Conservation (phyloP, 106 monocot species). For the Amphibolis antarctica region DNA sequence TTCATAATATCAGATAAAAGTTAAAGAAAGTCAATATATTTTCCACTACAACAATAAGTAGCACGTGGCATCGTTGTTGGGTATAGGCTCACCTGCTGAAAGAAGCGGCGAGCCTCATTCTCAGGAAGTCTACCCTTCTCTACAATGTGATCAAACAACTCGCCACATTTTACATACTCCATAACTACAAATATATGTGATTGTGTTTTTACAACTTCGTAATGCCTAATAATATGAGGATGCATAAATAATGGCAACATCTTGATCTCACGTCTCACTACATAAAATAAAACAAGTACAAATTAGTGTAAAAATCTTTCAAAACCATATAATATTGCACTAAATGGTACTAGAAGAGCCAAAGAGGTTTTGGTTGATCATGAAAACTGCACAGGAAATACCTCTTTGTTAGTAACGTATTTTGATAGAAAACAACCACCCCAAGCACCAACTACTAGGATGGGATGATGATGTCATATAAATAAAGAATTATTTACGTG, state of each 20-base stretch:
- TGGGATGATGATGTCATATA: too few species aligned
- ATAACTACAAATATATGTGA: slow-evolving; percentile 23
- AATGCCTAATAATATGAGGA: slow-evolving; percentile 25
- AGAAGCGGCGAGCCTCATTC: slow-evolving; percentile 23
- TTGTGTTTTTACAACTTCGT: slow-evolving; percentile 22
- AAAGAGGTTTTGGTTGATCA: too few species aligned
- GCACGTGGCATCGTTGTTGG: background rate
- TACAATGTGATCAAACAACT: slow-evolving; percentile 28
- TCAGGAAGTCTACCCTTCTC: slow-evolving; percentile 25
- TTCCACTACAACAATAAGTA: background rate
- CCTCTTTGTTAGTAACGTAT: too few species aligned
- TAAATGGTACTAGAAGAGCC: too few species aligned
- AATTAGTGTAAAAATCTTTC: background rate
- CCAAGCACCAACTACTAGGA: too few species aligned
- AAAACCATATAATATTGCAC: too few species aligned
- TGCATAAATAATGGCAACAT: slow-evolving; percentile 25
- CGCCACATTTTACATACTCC: slow-evolving; percentile 26
- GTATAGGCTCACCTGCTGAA: slow-evolving; percentile 16
- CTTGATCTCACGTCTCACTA: slow-evolving; percentile 25
- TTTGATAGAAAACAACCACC: too few species aligned
- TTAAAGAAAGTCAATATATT: background rate
- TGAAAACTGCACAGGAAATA: too few species aligned
- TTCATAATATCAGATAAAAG: background rate
- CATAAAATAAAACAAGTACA: background rate
- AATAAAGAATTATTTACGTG: too few species aligned